phyloP scores from a whole-genome alignment of 2,329 filamentous ascomycete species.

The Fusarium nanum region DNA sequence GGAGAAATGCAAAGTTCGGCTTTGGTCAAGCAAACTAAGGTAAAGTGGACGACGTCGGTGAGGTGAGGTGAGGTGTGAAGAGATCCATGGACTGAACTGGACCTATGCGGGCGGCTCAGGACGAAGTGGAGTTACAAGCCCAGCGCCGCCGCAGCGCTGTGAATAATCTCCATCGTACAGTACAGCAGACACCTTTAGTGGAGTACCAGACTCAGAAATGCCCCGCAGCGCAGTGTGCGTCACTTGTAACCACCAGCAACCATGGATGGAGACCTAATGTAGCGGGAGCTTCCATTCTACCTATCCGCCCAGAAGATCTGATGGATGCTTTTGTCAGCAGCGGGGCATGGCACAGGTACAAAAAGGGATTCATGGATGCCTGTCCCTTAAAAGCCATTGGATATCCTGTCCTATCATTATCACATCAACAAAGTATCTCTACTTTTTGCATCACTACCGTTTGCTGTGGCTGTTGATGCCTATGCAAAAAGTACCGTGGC shows the following conservation, averaged over 20 bases:
- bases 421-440: slow-evolving; percentile 26
- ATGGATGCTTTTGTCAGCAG: slow-evolving; percentile 37
- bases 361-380: background rate
- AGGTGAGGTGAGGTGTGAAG: slow-evolving; percentile 44
- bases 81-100: slow-evolving; percentile 23
- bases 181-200: slow-evolving; percentile 29
- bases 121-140: slow-evolving; percentile 37
- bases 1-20: slow-evolving; percentile 40
- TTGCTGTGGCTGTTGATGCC: slow-evolving; percentile 23
- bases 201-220: slow-evolving; percentile 23
- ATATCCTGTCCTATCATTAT: slow-evolving; percentile 15
- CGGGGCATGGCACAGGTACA: slow-evolving; percentile 19
- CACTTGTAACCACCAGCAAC: slow-evolving; percentile 35
- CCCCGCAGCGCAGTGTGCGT: slow-evolving; percentile 33
- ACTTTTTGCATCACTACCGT: slow-evolving; percentile 17
- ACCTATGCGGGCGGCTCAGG: slow-evolving; percentile 17
- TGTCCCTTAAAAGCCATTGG: background rate
- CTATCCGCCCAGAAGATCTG: slow-evolving; percentile 1
- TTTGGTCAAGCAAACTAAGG: slow-evolving; percentile 35
- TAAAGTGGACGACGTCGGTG: slow-evolving; percentile 46
- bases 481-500: slow-evolving; percentile 11
- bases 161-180: slow-evolving; percentile 20
- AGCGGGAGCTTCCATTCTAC: slow-evolving; percentile 9
- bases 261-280: background rate
- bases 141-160: slow-evolving; percentile 23